Base-by-base conservation (phyloP, 148 eudicot species). In the Nepenthes gracilis region DNA sequence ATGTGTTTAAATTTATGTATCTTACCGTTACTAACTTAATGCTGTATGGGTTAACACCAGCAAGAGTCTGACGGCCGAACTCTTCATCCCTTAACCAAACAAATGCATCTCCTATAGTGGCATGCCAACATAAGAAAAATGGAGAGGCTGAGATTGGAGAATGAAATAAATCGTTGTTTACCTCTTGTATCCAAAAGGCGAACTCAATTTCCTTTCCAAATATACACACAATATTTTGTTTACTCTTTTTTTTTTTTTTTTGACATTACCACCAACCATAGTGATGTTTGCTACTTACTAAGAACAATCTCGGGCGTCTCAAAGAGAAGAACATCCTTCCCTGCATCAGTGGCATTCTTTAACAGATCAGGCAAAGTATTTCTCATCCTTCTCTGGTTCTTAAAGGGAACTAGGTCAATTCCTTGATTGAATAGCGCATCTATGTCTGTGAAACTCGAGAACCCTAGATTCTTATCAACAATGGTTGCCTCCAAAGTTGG, bases 231-330 rank as follows among this genome's bases (percentile, higher is more conserved):
- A 40, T 40, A 8, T 40, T 40, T 8, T 40, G 45, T 40, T 40
- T 40, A 40, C 45, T 40, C 6, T 40, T 40, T 40, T 40, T 8
- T 40, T 40, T 3, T 40, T 23, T 23, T 23, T 23, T 23, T 23
- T 23, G 23, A 23, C 23, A 23, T 23, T 23, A 23, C 23, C 23
- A 23, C 23, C 23, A 23, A 23, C 23, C 4, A 8, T 0, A 40
- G 45, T 40, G 45, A 4, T 40, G 45, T 8, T 8, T 40, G 45
- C 36, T 55, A 13, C 67, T 74, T 70, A 83, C 89, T 75, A 6
- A 78, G 70, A 14, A 85, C 12, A 36, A 80, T 23, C 53, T 78
- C 78, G 32, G 96, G 87, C 33, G 76, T 78, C 66, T 74, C 79
- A 70, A 87, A 90, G 4, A 36, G 75, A 36, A 87, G 51, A 12